Evolutionary conservation across 495 filamentous ascomycete species (phyloP).

Genomic region (Jackrogersella multiformis): DNA sequence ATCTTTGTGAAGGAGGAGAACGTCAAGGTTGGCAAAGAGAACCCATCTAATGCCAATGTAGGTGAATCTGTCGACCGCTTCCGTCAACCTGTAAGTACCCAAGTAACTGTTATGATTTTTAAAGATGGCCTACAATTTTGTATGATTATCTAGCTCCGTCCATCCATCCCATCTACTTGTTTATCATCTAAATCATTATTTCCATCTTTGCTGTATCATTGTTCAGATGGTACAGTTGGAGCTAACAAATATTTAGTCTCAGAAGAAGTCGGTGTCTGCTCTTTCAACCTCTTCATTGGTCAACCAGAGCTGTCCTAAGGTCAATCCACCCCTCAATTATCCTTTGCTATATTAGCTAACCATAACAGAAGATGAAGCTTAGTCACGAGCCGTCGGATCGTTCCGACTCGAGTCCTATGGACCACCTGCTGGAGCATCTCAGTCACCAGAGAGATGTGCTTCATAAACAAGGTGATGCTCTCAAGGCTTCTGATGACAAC

Average conservation of each 20-base stretch:
- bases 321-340: conserved; percentile 19
- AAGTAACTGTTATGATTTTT: conserved; percentile 24
- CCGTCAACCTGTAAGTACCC: conserved; percentile 42
- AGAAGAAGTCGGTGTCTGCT: conserved; percentile 55
- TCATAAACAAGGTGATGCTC: conserved; percentile 62
- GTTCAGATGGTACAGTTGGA: background rate
- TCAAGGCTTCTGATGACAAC: conserved; percentile 57
- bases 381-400: conserved; percentile 52
- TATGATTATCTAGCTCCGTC: background rate
- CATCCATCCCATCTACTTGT: conserved; percentile 11
- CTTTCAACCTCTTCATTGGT: conserved; percentile 59
- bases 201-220: background rate
- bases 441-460: conserved; percentile 70
- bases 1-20: conserved; percentile 57
- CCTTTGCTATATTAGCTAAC: conserved; percentile 41
- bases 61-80: conserved; percentile 43
- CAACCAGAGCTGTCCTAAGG: conserved; percentile 60
- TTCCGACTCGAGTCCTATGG: conserved; percentile 57
- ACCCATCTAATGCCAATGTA: conserved; percentile 43
- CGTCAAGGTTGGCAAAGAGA: conserved; percentile 48
- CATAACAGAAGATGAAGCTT: conserved; percentile 58
- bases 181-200: background rate
- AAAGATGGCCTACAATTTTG: background rate
- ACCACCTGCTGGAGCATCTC: conserved; percentile 72
- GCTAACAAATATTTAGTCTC: conserved; percentile 38